Evolutionary conservation across 768 basidiomycete genomes (phyloP).

Genomic region (Favolaschia claudopus): DNA sequence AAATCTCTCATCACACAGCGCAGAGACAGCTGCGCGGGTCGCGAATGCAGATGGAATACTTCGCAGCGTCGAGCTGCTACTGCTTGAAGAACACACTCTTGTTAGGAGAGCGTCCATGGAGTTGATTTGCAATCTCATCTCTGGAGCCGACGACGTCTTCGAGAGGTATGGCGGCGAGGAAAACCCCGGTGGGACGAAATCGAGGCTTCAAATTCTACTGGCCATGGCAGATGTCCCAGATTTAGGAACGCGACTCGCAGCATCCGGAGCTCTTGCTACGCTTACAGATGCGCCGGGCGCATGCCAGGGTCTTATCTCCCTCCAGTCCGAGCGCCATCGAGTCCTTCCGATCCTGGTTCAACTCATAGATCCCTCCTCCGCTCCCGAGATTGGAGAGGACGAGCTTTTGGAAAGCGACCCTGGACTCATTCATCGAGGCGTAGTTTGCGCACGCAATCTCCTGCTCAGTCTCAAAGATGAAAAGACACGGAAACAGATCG

Average conservation of each 20-base stretch:
- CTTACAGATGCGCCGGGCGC: conserved; percentile 69
- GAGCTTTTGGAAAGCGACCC: conserved; percentile 49
- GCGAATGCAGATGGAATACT: conserved; percentile 66
- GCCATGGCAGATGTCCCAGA: conserved; percentile 91
- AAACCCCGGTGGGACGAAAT: conserved; percentile 50
- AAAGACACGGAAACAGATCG: conserved; percentile 49
- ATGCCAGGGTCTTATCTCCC: conserved; percentile 65
- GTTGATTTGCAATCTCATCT: conserved; percentile 90
- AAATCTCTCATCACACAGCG: conserved; percentile 84
- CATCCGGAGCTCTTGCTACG: conserved; percentile 88
- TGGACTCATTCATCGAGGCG: conserved; percentile 79
- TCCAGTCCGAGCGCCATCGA: conserved; percentile 71
- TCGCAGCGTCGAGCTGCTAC: conserved; percentile 71
- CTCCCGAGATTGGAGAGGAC: conserved; percentile 42
- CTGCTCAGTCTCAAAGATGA: conserved; percentile 52
- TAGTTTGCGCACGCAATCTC: conserved; percentile 77
- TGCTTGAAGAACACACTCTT: conserved; percentile 84
- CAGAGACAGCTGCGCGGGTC: conserved; percentile 71
- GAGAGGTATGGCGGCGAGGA: conserved; percentile 67
- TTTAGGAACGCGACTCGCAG: conserved; percentile 84
- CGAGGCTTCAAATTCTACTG: conserved; percentile 81
- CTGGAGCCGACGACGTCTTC: conserved; percentile 78
- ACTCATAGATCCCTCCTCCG: conserved; percentile 66
- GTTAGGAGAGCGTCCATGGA: conserved; percentile 90
- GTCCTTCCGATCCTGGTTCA: conserved; percentile 72